Conservation (phyloP, 257 asterid species). For the Cynanchum wilfordii region DNA sequence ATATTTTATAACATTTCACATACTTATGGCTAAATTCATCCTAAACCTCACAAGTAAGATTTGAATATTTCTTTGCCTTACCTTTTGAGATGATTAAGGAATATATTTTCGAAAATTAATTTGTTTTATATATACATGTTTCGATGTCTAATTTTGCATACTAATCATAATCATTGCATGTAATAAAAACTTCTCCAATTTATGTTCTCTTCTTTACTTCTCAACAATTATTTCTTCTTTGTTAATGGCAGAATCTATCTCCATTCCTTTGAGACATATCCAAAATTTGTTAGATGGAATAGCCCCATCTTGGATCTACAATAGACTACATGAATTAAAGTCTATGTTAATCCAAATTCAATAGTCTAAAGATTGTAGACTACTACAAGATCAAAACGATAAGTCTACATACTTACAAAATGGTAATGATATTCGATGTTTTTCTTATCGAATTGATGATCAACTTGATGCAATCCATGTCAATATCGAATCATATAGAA, state of each 20-base stretch:
- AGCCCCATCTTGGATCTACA: not conserved
- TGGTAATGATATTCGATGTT: too few relatives aligned
- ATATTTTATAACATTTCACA: too few relatives aligned
- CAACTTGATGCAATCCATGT: not conserved
- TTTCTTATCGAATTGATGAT: not conserved
- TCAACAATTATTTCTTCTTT: not conserved
- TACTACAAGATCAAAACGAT: too few relatives aligned
- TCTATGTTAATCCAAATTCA: not conserved
- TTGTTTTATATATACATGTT: too few relatives aligned
- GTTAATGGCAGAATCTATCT: not conserved
- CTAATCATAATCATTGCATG: rapidly evolving
- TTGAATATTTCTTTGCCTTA: too few relatives aligned
- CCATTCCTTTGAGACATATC: not conserved
- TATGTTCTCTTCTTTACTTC: not conserved
- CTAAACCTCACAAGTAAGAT: too few relatives aligned
- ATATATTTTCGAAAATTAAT: too few relatives aligned
- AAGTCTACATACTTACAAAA: too few relatives aligned
- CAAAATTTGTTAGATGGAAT: not conserved
- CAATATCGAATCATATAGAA: not conserved
- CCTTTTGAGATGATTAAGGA: too few relatives aligned
- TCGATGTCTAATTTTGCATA: too few relatives aligned
- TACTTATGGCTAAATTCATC: too few relatives aligned
- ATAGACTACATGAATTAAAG: not conserved
- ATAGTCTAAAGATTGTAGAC: not conserved
- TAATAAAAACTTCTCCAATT: not conserved